Base-by-base conservation (phyloP, 2,329 filamentous ascomycete species). In the Hirsutella minnesotensis region DNA sequence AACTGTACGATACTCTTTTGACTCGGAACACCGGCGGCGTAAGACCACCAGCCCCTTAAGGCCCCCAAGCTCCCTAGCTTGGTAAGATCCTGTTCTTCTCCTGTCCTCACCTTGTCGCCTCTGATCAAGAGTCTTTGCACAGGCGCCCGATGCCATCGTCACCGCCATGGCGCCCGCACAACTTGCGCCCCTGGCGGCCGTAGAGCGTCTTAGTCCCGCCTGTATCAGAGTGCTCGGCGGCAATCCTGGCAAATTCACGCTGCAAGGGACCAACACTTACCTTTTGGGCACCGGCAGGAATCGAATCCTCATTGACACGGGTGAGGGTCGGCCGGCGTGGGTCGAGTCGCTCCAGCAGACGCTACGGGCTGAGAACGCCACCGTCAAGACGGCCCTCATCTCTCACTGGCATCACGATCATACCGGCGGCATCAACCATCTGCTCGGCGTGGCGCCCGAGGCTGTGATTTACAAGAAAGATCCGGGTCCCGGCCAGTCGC, bases 401-500 rank as follows among this genome's bases (percentile, higher is more conserved):
- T 94, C 89, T 0, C 92, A 98, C 61, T 94, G 89, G 87, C 92
- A 98, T 57, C 75, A 68, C 35, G 92, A 98, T 56, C 92, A 98
- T 57, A 73, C 81, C 7, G 77, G 80, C 20, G 92, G 92, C 8
- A 74, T 95, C 20, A 58, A 65, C 3, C 79, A 94, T 53, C 67
- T 95, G 1, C 66, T 80, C 16, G 61, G 65, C 13, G 57, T 82
- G 20, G 84, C 71, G n/a, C 82, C 85, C 0, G 57, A 70, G 16
- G 78, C 74, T 7, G 67, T 66, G 19, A 62, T 92, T 33, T 77
- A 80, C 63, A 90, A 92, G 60, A 67, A 79, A 51, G 62, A 76
- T 30, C 80, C 83, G 0, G 63, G 60, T 1, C 52, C 64, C 3
- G 66, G 61, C 0, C 76, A 81, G 56, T 40, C 43, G 20, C 55